Evolutionary conservation across 2,329 filamentous ascomycete genomes (phyloP).

Genomic region (Leptographium procerum): DNA sequence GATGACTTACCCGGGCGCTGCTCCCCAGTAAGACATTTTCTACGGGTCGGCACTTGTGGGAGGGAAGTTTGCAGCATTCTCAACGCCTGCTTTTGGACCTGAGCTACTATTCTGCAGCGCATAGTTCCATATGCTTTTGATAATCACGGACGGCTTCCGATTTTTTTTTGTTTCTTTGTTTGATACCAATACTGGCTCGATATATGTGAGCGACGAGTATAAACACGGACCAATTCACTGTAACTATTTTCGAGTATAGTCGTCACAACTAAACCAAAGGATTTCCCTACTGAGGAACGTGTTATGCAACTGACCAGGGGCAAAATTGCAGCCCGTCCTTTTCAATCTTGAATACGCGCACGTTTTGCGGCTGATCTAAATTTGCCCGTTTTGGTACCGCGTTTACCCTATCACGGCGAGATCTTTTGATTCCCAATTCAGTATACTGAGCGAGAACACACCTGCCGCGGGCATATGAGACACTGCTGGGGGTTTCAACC

Average conservation of each 20-base stretch:
- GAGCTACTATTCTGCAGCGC: neutral
- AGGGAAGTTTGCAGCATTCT: neutral
- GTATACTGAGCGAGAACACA: neutral
- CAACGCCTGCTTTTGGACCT: neutral
- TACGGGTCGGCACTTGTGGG: neutral
- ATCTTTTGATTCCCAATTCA: neutral
- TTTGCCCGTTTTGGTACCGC: neutral
- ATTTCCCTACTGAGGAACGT: neutral
- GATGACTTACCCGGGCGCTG: constrained; percentile 18
- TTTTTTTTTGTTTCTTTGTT: neutral
- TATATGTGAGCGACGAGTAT: too few relatives aligned
- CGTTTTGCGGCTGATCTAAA: neutral
- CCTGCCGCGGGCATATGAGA: too few relatives aligned
- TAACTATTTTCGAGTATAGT: too few relatives aligned
- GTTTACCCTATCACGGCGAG: neutral
- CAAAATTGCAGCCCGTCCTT: neutral
- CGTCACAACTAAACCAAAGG: too few relatives aligned
- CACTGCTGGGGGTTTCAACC: too few relatives aligned
- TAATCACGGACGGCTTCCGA: neutral
- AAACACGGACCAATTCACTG: too few relatives aligned
- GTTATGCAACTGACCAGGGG: neutral
- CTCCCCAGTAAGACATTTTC: neutral
- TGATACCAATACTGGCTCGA: too few relatives aligned
- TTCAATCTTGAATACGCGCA: neutral
- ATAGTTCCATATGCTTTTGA: neutral